These are phyloP conservation scores for Didymellaceae sp. DNA, from an alignment of 2,329 filamentous ascomycete genomes.

Conservation along the genomic window DNA sequence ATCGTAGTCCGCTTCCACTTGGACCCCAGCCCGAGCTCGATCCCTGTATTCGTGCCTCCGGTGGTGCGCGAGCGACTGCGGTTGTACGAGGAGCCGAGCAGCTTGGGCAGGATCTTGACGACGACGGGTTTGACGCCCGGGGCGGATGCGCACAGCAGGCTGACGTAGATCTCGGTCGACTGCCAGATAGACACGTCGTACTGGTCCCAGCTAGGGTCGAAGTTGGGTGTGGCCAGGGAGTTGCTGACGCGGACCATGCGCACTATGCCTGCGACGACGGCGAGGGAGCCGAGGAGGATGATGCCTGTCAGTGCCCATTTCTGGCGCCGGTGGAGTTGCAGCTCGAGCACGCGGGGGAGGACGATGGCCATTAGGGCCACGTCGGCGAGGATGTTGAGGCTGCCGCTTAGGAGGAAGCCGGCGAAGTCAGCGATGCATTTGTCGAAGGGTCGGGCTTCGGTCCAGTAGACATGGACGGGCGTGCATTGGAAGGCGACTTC, in stretches of 20 bases:
- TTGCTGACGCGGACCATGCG: slow-evolving; percentile 27
- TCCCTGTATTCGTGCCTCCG: not conserved
- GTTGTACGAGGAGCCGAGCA: slow-evolving; percentile 21
- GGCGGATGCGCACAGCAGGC: slow-evolving; percentile 29
- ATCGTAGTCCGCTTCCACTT: slow-evolving; percentile 20
- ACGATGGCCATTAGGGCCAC: slow-evolving; percentile 30
- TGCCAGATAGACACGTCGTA: slow-evolving; percentile 37
- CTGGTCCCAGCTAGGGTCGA: slow-evolving; percentile 31
- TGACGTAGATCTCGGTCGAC: slow-evolving; percentile 29
- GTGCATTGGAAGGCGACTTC: slow-evolving; percentile 26
- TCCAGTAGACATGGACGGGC: slow-evolving; percentile 30
- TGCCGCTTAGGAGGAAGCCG: slow-evolving; percentile 20
- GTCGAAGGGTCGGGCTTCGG: slow-evolving; percentile 20
- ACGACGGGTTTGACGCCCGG: slow-evolving; percentile 30
- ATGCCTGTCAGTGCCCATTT: slow-evolving; percentile 24
- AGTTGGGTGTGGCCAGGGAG: slow-evolving; percentile 16
- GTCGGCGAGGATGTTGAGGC: slow-evolving; percentile 25
- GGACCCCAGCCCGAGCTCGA: slow-evolving; percentile 18
- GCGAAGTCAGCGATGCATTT: slow-evolving; percentile 25
- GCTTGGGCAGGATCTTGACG: slow-evolving; percentile 25
- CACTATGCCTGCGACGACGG: slow-evolving; percentile 25
- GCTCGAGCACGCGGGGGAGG: slow-evolving; percentile 23
- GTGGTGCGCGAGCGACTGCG: slow-evolving; percentile 14
- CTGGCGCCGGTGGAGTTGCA: slow-evolving; percentile 27
- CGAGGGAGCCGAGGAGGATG: slow-evolving; percentile 26